Base-by-base conservation (phyloP, 768 basidiomycete genomes). In the Termitomyces sp. region DNA sequence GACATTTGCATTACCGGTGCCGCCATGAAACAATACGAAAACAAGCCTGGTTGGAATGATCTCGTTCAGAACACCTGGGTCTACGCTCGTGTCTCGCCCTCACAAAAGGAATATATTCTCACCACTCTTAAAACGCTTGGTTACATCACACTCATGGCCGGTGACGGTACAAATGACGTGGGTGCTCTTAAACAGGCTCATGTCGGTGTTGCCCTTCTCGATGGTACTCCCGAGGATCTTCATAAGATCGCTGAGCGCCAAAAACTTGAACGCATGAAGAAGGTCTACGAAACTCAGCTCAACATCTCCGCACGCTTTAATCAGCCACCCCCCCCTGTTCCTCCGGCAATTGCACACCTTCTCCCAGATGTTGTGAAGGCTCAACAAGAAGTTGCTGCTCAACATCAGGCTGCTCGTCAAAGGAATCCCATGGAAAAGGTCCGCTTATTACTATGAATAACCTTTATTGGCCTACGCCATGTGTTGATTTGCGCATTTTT, bases 141-240 rank as follows among this genome's bases (percentile, higher is more conserved):
- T 29, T 99, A 94, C 71, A 83, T 82, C 15, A 99, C 97, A 0
- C 82, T 99, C 56, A 98, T 98, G 97, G 97, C 96, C 5, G 97
- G 97, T 56, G 97, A 99, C 71, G 97, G 97, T 36, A 99, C 97
- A 4, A 98, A 99, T 71, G 97, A 98, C 64, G 97, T 99, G 54
- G 97, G 97, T 29, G 97, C 97, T 3, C 84, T 99, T 56, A 99
- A 98, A 74, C 95, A 97, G 72, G 97, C 97, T 0, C 94, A 99
- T 72, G 90, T 99, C 61, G 96, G 97, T 55, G 92, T 98, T 34
- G 96, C 96, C 1, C 59, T 67, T 37, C 71, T 61, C 3, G 60
- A 61, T 40, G 60, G 60, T 32, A 61, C 60, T 34, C 60, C 60
- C 6, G 60, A 61, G 25, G 60, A 61, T 48, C 60, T 61, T 34